Conservation (phyloP, 257 asterid genomes). For the Lycium barbarum region DNA sequence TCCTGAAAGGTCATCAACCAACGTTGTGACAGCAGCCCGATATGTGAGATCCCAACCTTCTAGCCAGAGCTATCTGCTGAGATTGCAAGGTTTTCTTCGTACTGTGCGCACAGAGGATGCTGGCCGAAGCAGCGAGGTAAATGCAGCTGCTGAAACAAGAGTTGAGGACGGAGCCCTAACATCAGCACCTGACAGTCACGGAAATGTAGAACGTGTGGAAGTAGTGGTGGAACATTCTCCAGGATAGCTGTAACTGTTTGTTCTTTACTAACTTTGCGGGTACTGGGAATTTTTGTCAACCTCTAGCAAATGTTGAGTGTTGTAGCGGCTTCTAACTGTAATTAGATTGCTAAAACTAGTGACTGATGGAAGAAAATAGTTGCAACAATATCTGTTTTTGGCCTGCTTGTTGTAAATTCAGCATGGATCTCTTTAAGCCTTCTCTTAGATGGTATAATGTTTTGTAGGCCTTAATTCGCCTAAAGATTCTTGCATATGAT, state of each 20-base stretch:
- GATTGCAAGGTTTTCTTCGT: conserved; percentile 80
- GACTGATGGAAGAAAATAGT: neutral
- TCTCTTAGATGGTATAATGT: conserved; percentile 8
- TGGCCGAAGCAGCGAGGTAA: conserved; percentile 36
- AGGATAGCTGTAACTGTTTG: conserved; percentile 10
- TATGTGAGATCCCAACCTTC: conserved; percentile 74
- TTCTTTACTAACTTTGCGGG: neutral
- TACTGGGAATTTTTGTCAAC: conserved; percentile 21
- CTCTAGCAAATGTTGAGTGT: conserved; percentile 13
- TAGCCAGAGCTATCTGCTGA: conserved; percentile 75
- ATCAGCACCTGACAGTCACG: conserved; percentile 30
- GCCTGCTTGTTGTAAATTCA: conserved; percentile 24
- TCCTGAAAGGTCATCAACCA: conserved; percentile 55
- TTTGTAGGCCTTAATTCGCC: neutral
- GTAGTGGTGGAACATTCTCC: conserved; percentile 56
- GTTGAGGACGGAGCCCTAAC: conserved; percentile 40
- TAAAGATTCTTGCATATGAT: neutral
- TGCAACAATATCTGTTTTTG: neutral
- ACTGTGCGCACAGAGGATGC: conserved; percentile 61
- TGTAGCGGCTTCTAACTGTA: conserved; percentile 23
- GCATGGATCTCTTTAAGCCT: neutral
- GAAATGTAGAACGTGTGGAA: conserved; percentile 46
- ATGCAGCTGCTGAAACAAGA: conserved; percentile 41
- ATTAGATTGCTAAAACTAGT: conserved; percentile 12
- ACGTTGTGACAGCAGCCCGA: conserved; percentile 56